phyloP scores from a whole-genome alignment of 768 basidiomycete genomes.

The Boletus barrowsii region DNA sequence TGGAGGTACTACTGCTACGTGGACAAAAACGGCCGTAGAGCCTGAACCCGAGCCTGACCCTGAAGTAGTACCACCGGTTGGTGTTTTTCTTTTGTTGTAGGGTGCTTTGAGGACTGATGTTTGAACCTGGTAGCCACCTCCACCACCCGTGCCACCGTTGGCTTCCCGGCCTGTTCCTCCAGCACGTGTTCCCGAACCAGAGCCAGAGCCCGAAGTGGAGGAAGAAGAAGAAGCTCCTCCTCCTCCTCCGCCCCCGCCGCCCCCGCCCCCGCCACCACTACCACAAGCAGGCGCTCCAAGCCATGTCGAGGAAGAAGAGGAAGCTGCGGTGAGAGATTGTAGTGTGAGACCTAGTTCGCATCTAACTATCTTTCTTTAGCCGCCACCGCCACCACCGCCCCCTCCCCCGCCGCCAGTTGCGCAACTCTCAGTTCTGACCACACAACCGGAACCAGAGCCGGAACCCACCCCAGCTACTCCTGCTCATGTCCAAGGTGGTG shows the following conservation, averaged over 20 bases:
- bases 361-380: not conserved
- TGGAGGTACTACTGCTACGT: conserved; percentile 27
- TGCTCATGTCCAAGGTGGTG: conserved; percentile 12
- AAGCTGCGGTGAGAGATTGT: conserved; percentile 9
- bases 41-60: conserved; percentile 26
- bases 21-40: conserved; percentile 17
- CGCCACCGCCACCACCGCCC: conserved; percentile 41
- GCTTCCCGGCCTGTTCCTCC: conserved; percentile 18
- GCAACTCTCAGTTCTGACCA: conserved; percentile 23
- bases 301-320: conserved; percentile 8
- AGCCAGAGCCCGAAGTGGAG: conserved; percentile 18
- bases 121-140: conserved; percentile 21
- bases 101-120: conserved; percentile 1
- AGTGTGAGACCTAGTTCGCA: not conserved
- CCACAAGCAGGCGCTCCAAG: conserved; percentile 4
- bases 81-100: conserved; percentile 3
- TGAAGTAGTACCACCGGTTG: conserved; percentile 30
- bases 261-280: conserved; percentile 16
- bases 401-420: conserved; percentile 45
- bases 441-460: conserved; percentile 36
- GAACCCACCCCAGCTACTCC: conserved; percentile 19
- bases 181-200: conserved; percentile 17
- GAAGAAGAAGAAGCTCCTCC: conserved; percentile 17
- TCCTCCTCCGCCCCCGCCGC: conserved; percentile 25
- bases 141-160: conserved; percentile 25